Evolutionary conservation across 257 asterid genomes (phyloP).

Genomic region (Eucommia ulmoides): DNA sequence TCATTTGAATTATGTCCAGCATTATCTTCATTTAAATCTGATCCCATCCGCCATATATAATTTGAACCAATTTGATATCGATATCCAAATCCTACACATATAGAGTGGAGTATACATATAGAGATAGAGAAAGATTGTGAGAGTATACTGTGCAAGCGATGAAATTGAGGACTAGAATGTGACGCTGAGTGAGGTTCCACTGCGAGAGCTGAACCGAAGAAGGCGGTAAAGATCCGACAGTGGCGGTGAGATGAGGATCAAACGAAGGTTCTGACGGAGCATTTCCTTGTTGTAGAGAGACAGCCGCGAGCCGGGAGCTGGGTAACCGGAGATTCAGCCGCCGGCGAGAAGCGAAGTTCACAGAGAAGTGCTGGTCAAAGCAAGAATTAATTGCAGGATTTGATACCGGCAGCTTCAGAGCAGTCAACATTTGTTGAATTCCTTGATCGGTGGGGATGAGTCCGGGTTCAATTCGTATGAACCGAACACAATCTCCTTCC

Average conservation of each 20-base stretch:
- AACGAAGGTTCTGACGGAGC: slow-evolving; percentile 25
- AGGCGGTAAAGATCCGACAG: slow-evolving; percentile 33
- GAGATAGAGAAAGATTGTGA: slow-evolving; percentile 8
- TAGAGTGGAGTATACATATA: not conserved
- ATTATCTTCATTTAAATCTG: too few relatives aligned
- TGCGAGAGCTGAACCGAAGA: slow-evolving; percentile 19
- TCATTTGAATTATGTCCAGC: too few relatives aligned
- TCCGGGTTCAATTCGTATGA: too few relatives aligned
- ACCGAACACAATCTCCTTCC: too few relatives aligned
- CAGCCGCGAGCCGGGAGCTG: slow-evolving; percentile 25
- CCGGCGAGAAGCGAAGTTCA: slow-evolving; percentile 14
- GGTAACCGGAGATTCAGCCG: slow-evolving; percentile 22
- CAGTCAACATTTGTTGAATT: slow-evolving; percentile 28
- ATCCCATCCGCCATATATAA: too few relatives aligned
- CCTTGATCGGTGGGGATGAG: too few relatives aligned
- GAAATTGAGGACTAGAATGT: slow-evolving; percentile 54
- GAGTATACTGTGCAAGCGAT: slow-evolving; percentile 61
- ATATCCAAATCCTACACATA: too few relatives aligned
- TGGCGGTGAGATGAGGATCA: slow-evolving; percentile 31
- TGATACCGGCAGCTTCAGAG: slow-evolving; percentile 24
- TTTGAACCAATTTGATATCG: too few relatives aligned
- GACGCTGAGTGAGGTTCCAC: slow-evolving; percentile 46
- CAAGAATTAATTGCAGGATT: slow-evolving; percentile 8
- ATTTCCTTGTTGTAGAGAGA: slow-evolving; percentile 23
- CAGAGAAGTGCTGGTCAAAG: slow-evolving; percentile 7